Evolutionary conservation across 2,329 filamentous ascomycete species (phyloP).

Genomic region (Diaporthe capsici): DNA sequence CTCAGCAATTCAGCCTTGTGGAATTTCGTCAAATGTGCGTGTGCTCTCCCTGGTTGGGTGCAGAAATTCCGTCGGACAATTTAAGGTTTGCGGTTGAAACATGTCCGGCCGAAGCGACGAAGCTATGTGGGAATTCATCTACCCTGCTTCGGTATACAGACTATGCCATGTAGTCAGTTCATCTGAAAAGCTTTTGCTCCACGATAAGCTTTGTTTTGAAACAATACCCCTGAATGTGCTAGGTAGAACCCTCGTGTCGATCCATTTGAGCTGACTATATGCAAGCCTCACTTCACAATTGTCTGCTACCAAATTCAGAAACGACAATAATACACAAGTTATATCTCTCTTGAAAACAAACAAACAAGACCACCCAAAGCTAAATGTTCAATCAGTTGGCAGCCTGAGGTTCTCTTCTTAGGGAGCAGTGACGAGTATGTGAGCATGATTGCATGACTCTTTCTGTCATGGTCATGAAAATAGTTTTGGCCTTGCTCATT

Average conservation of each 20-base stretch:
- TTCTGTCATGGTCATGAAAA: neutral
- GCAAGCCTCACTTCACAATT: neutral
- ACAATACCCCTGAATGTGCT: constrained; percentile 11
- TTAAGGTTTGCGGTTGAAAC: constrained; percentile 15
- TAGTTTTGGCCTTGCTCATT: constrained; percentile 26
- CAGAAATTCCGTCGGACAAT: neutral
- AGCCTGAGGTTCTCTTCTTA: neutral
- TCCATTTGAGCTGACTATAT: neutral
- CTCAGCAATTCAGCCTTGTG: neutral
- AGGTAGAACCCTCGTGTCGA: neutral
- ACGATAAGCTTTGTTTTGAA: constrained; percentile 29
- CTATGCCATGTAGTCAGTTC: neutral
- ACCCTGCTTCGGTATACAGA: neutral
- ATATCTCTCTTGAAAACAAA: neutral
- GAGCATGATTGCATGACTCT: constrained; percentile 17
- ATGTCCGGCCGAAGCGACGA: neutral
- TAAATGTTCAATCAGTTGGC: neutral
- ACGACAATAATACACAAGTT: neutral
- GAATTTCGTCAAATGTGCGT: neutral
- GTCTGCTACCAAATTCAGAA: neutral
- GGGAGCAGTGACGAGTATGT: neutral
- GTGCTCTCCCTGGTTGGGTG: neutral
- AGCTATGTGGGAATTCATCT: neutral
- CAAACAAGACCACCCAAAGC: neutral
- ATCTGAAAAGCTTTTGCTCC: neutral